phyloP scores from a whole-genome alignment of 257 asterid genomes.

The Lycium barbarum region DNA sequence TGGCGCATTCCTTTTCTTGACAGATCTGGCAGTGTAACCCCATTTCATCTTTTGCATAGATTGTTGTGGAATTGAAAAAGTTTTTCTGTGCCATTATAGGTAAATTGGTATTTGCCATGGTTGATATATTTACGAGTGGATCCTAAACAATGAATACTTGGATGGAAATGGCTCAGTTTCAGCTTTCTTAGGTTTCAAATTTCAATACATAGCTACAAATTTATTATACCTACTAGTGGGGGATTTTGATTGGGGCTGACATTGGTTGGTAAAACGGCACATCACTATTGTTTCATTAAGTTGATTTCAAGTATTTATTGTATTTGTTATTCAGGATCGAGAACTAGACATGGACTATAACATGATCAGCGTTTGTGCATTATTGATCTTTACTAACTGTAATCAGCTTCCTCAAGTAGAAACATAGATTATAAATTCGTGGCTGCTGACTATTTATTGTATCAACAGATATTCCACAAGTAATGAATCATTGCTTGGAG shows the following conservation, averaged over 20 bases:
- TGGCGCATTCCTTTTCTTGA: not conserved
- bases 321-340: not conserved
- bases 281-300: not conserved
- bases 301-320: not conserved
- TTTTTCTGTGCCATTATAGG: slow-evolving; percentile 1
- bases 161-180: slow-evolving; percentile 19
- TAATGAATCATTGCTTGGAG: not conserved
- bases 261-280: not conserved
- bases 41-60: not conserved
- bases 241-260: not conserved
- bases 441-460: not conserved
- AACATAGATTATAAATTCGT: not conserved
- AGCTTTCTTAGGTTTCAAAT: slow-evolving; percentile 1
- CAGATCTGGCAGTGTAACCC: not conserved
- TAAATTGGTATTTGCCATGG: not conserved
- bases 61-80: not conserved
- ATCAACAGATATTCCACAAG: not conserved
- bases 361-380: not conserved
- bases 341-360: not conserved
- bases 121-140: not conserved
- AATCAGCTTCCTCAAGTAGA: slow-evolving; percentile 4
- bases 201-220: not conserved
- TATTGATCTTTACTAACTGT: slow-evolving; percentile 4
- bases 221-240: not conserved
- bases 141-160: not conserved